phyloP scores from a whole-genome alignment of 306 rosid genomes.

The Oemleria cerasiformis region DNA sequence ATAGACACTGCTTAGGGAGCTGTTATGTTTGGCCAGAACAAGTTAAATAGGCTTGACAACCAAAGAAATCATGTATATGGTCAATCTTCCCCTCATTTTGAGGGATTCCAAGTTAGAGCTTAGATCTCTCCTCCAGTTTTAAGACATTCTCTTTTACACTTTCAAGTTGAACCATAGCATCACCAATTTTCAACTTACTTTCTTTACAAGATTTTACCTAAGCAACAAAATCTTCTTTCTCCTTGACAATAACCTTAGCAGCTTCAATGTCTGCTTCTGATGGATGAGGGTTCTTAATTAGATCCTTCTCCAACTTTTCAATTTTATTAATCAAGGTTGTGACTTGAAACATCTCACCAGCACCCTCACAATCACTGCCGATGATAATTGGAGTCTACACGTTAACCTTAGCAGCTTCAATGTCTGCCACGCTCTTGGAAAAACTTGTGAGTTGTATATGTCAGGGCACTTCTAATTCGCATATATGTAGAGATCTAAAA shows the following conservation, averaged over 20 bases:
- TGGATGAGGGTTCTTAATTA: constrained; percentile 75
- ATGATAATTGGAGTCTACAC: constrained; percentile 94
- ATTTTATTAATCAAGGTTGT: constrained; percentile 79
- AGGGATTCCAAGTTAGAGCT: constrained; percentile 80
- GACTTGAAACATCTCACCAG: constrained; percentile 99
- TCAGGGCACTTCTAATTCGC: constrained; percentile 77
- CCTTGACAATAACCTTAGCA: constrained; percentile 52
- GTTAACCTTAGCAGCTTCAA: too few species aligned
- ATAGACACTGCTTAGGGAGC: constrained; percentile 85
- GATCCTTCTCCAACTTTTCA: constrained; percentile 79
- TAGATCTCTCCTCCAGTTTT: constrained; percentile 77
- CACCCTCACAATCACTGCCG: constrained; percentile 95
- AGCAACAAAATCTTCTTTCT: constrained; percentile 68
- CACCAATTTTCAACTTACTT: constrained; percentile 50
- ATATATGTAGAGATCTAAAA: constrained; percentile 85
- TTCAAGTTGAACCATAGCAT: constrained; percentile 66
- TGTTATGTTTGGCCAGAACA: constrained; percentile 97
- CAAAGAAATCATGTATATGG: constrained; percentile 77
- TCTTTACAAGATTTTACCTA: constrained; percentile 72
- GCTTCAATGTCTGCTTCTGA: constrained; percentile 72
- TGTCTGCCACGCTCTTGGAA: constrained; percentile 70
- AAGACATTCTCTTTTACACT: constrained; percentile 58
- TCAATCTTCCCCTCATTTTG: constrained; percentile 85
- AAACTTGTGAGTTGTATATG: constrained; percentile 83
- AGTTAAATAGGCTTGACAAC: constrained; percentile 92